Base-by-base conservation (phyloP, 169 alveolate species). In the Blepharisma undulans region DNA sequence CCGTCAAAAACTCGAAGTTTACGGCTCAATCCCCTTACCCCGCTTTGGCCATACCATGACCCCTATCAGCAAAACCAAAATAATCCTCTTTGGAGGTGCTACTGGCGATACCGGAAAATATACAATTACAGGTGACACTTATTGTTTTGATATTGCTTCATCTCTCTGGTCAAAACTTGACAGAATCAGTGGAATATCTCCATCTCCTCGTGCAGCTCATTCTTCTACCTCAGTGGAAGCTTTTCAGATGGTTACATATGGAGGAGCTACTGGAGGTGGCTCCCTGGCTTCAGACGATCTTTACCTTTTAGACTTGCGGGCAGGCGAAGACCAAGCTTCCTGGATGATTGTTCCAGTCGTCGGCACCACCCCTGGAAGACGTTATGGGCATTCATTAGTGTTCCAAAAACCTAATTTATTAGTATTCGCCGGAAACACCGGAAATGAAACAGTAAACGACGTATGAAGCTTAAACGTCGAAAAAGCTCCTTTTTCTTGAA, bases 221-320 rank as follows among this genome's bases (percentile, higher is more conserved):
- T 99, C 99, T 16, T 98, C 99, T n/a, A 99, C 99, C 25, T 96
- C 99, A 90, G 99, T 99, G 7, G 99, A 99, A 90, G 93, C 96
- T 76, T 72, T 93, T 90, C 99, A 99, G 92, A 95, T 99, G 90
- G 99, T 99, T 16, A 96, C 99, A 72, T 99, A 98, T 93, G 99
- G 99, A 29, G 99, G 99, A 4, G 99, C 99, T 48, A 99, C 99
- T 21, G 99, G 99, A 60, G 99, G 99, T 21, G 99, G 99, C 10
- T 97, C 99, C 79, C 95, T 99, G 61, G 98, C 99, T 59, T 97
- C 99, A 32, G 99, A 98, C 93, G 99, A 99, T 89, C 96, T 99
- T 25, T 98, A 98, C 93, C 95, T 99, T 88, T 93, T 99, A 86
- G 99, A 99, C 93, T 93, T 98, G 81, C 95, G 99, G 92, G 94